Evolutionary conservation across 257 asterid species (phyloP), one percentile per base, ranked within the genome.

Genomic region (Solanum lignicaule): DNA sequence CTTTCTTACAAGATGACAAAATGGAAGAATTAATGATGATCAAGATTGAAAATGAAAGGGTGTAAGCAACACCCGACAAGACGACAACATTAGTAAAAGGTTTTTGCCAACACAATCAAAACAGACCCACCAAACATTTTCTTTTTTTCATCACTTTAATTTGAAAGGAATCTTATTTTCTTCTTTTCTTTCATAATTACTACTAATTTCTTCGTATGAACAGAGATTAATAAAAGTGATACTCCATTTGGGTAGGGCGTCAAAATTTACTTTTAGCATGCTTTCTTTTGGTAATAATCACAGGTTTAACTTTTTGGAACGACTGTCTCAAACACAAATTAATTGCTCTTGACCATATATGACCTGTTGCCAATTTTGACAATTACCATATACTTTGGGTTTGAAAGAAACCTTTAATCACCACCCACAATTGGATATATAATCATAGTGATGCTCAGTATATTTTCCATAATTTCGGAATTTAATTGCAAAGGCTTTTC

Each of bases 1-100:
- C 12, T 83, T 72, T 75, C 91, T 85, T 90, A 89, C 78, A 89
- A 90, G 92, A 90, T 87, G 95, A 90, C 94, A 92, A 92, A 48
- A 89, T 46, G 41, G 83, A 88, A 87, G 83, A 85, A 79, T 35
- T 48, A 87, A 92, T 95, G 95, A 93, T 95, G 97, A 91, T 55
- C 68, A 90, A 90, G 90, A 88, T 90, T 91, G 96, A 92, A 92
- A 93, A 91, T 81, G 94, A 93, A 92, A 92, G 98, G 90, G 82
- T 83, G 38, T 43, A 85, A 52, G 69, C 87, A 86, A 87, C 90
- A 41, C 87, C 94, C 98, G 98, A 96, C 98, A 94, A 90, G 87
- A 87, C 90, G 89, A 88, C 95, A 90, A 92, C 93, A 91, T 87
- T 88, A 79, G 88, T 90, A 86, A 91, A 93, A 95, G 92, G 90